These are phyloP conservation scores for Silene noctiflora DNA, from an alignment of 179 eudicot genomes.

Conservation along the genomic window DNA sequence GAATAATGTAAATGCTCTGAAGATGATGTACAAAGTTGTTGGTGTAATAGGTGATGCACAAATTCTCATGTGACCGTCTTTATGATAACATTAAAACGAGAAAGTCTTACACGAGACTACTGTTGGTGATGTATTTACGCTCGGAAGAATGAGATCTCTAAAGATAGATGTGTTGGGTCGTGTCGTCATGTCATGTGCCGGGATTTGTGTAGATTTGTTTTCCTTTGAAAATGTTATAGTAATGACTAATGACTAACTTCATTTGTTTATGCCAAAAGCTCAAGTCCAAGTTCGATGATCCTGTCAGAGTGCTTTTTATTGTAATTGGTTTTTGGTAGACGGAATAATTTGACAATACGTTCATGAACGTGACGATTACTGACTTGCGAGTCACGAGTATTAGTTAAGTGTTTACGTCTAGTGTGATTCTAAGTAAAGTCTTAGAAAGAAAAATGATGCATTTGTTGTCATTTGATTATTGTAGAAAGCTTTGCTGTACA, in stretches of 20 bases:
- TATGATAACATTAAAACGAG: background rate
- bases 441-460: too few species aligned
- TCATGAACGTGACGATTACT: background rate
- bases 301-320: background rate
- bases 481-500: too few species aligned
- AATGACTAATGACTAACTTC: background rate
- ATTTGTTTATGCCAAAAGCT: background rate
- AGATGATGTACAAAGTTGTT: slow-evolving; percentile 15
- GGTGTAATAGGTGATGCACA: slow-evolving; percentile 5
- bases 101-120: background rate
- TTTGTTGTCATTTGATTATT: too few species aligned
- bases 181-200: background rate
- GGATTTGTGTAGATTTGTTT: background rate
- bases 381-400: background rate
- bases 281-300: background rate
- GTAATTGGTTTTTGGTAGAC: background rate
- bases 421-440: too few species aligned
- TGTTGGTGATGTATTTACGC: background rate
- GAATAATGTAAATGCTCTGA: slow-evolving; percentile 29
- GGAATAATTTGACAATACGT: background rate
- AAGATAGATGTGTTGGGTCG: background rate
- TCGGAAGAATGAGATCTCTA: background rate
- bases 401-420: too few species aligned
- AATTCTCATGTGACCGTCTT: background rate
- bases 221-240: background rate